Base-by-base conservation (phyloP, 176 grass and related monocot species). In the Lolium multiflorum region DNA sequence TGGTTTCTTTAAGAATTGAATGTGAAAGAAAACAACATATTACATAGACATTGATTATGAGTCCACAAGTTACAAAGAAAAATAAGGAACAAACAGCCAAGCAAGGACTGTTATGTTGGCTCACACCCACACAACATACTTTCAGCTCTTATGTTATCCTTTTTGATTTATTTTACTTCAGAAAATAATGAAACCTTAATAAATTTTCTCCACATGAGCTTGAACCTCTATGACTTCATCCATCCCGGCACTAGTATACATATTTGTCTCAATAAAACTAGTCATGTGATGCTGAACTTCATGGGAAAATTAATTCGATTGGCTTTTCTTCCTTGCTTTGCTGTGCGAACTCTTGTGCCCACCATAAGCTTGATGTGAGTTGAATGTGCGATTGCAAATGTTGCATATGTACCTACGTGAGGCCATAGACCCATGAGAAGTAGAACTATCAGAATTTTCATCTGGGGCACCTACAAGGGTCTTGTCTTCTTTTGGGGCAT, bases 291-390 rank as follows among this genome's bases (percentile, higher is more conserved):
- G 15, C 15, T 2, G 14, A 66, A 16, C 16, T 39, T 9, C 65
- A 68, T 68, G 31, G 35, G 35, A 69, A 69, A 9, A 55, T 54
- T 7, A 76, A 37, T 10, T 16, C 3, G n/a, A 1, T 4, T 61
- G 7, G 5, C n/a, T 71, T 5, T 61, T 80, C 54, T 62, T 86
- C 24, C 21, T 71, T 20, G 12, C 14, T 43, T 87, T 87, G 68
- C 78, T 87, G 39, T 87, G 85, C 15, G 12, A n/a, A 51, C 78
- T 87, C 85, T 74, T 81, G 46, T 87, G 85, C 18, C 85, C 85
- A 43, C 85, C 85, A 41, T 64, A 87, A 11, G 77, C 78, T 54
- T 87, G 85, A 43, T 20, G 47, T 6, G 78, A 14, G 6, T 12
- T 2, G 15, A 87, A 87, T 1, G 2, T n/a, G 15, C 9, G 13